phyloP scores from a whole-genome alignment of 495 filamentous ascomycete genomes.

The Hyaloscypha finlandica region DNA sequence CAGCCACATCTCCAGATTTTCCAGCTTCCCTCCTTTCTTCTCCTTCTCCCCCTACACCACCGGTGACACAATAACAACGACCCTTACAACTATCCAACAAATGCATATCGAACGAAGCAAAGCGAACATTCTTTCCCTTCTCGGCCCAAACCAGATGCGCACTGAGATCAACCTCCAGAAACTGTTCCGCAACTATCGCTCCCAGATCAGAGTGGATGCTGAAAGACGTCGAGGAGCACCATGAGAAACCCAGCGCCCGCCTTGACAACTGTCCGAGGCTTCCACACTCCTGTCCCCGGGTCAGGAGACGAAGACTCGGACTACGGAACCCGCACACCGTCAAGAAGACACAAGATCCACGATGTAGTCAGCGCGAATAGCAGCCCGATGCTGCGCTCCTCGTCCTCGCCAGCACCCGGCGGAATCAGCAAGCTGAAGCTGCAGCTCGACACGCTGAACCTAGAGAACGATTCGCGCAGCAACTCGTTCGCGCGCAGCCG shows the following conservation, averaged over 20 bases:
- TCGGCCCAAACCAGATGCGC: conserved; percentile 30
- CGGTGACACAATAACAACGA: conserved; percentile 17
- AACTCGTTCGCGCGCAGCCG: conserved; percentile 35
- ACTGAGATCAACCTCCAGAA: conserved; percentile 32
- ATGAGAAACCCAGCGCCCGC: conserved; percentile 55
- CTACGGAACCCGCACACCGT: conserved; percentile 38
- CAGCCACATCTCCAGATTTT: conserved; percentile 7
- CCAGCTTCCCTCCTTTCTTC: background rate
- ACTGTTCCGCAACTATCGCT: conserved; percentile 32
- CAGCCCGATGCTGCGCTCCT: conserved; percentile 62
- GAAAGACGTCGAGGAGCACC: conserved; percentile 31
- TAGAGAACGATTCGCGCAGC: conserved; percentile 40
- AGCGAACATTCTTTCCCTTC: conserved; percentile 11
- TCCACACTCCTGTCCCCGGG: conserved; percentile 67
- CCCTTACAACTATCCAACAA: conserved; percentile 21
- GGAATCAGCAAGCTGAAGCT: conserved; percentile 79
- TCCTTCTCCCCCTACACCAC: conserved; percentile 23
- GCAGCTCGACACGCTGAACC: conserved; percentile 69
- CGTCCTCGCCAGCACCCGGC: conserved; percentile 53
- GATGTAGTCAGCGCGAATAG: conserved; percentile 59
- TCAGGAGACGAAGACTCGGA: conserved; percentile 88
- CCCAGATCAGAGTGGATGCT: conserved; percentile 32
- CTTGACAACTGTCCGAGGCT: conserved; percentile 73
- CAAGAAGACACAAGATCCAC: conserved; percentile 39
- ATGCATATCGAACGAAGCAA: conserved; percentile 34